Conservation (phyloP, 345 rosid species). For the Odontarrhena argentea region DNA sequence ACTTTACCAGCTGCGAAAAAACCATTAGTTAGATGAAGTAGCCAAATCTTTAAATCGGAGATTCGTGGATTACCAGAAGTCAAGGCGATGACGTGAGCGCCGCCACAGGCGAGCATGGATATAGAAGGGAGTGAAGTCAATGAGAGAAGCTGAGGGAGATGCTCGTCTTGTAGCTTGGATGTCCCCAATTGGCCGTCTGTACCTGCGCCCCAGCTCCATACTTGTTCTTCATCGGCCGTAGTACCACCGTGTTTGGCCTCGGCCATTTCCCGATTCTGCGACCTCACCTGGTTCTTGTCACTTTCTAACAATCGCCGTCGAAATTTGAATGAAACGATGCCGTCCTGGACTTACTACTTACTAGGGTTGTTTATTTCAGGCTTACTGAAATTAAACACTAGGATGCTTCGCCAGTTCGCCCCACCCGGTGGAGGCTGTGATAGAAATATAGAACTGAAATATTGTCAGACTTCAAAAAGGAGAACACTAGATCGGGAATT, state of each 20-base stretch:
- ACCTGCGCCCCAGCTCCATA: constrained; percentile 99
- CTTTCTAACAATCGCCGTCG: too few species aligned
- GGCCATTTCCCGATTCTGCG: background rate
- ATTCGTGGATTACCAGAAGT: constrained; percentile 48
- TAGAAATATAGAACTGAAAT: too few species aligned
- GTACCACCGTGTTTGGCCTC: background rate
- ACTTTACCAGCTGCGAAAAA: constrained; percentile 61
- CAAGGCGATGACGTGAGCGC: constrained; percentile 87
- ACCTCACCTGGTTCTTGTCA: too few species aligned
- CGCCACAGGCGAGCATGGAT: constrained; percentile 83
- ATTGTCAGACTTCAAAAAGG: too few species aligned
- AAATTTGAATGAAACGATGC: too few species aligned
- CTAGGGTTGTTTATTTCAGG: too few species aligned
- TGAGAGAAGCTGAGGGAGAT: constrained; percentile 69
- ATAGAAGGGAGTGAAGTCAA: constrained; percentile 52
- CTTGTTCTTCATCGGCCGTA: constrained; percentile 29
- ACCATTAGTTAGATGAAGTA: background rate
- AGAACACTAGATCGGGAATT: too few species aligned
- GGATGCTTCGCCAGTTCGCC: too few species aligned
- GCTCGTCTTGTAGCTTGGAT: constrained; percentile 67
- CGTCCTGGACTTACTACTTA: too few species aligned
- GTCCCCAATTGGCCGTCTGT: constrained; percentile 92
- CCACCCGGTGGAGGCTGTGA: too few species aligned
- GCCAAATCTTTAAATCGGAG: background rate
- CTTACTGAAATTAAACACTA: too few species aligned